phyloP scores from a whole-genome alignment of 805 yeast species.

The Wickerhamomyces tratensis region DNA sequence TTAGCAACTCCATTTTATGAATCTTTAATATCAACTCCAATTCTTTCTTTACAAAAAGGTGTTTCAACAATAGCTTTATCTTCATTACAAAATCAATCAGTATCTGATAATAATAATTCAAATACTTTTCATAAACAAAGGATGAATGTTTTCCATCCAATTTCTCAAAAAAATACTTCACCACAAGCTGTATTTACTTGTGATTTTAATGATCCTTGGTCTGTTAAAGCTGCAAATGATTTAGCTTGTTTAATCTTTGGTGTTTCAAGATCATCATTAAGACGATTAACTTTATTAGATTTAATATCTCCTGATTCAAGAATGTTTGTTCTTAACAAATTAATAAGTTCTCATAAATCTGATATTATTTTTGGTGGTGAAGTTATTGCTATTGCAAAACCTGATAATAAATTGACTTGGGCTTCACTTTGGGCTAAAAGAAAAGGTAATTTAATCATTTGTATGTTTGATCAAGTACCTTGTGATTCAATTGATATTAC shows the following conservation, averaged over 20 bases:
- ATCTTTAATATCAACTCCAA: constrained; percentile 16
- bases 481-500: constrained; percentile 55
- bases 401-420: constrained; percentile 62
- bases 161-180: constrained; percentile 59
- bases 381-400: constrained; percentile 67
- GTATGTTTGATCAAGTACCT: constrained; percentile 82
- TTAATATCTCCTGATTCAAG: constrained; percentile 71
- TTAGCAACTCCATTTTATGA: constrained; percentile 54
- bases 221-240: constrained; percentile 77
- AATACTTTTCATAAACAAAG: constrained; percentile 13
- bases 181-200: constrained; percentile 88
- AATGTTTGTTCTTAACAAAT: constrained; percentile 52
- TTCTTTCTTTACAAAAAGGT: constrained; percentile 14
- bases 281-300: constrained; percentile 59
- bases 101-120: constrained; percentile 1
- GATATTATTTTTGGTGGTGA: constrained; percentile 73
- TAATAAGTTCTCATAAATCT: constrained; percentile 21
- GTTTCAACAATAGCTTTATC: constrained; percentile 23
- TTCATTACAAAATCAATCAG: constrained; percentile 10
- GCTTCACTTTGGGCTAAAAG: constrained; percentile 88
- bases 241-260: constrained; percentile 85
- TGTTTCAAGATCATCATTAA: constrained; percentile 53
- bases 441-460: constrained; percentile 58
- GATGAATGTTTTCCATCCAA: constrained; percentile 43
- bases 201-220: constrained; percentile 65